A percentile compares a stretch with the other conserved stretches of the same genome.
phyloP scores from a whole-genome alignment of 306 rosid genomes.

The Dicorynia guianensis region DNA sequence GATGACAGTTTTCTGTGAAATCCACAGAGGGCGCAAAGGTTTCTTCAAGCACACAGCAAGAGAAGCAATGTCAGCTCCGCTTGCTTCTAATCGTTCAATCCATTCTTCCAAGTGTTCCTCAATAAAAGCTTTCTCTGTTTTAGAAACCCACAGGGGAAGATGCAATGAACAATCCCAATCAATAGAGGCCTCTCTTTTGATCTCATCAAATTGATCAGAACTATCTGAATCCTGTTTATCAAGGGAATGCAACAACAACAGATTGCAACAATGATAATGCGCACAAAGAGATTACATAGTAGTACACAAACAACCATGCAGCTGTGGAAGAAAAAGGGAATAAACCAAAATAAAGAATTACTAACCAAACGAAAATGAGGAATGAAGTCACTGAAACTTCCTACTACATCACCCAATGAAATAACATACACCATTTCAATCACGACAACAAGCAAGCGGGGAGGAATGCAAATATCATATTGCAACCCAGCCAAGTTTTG shows the following conservation, averaged over 20 bases:
- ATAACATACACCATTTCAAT: neutral
- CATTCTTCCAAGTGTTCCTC: constrained; percentile 80
- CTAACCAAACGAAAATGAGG: neutral
- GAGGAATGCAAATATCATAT: neutral
- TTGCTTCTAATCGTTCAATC: constrained; percentile 63
- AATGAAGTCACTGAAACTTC: neutral
- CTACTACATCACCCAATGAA: neutral
- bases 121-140: constrained; percentile 73
- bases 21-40: constrained; percentile 91
- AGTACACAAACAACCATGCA: neutral
- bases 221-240: constrained; percentile 48
- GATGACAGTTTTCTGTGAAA: constrained; percentile 84
- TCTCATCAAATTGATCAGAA: constrained; percentile 35
- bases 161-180: constrained; percentile 95
- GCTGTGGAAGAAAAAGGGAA: neutral
- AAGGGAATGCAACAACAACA: constrained; percentile 27
- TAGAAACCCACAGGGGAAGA: constrained; percentile 88
- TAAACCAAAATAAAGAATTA: neutral
- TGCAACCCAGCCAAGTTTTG: neutral
- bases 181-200: constrained; percentile 28
- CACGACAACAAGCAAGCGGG: constrained; percentile 1
- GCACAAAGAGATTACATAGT: neutral
- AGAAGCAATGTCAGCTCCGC: constrained; percentile 84
- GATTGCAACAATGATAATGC: too few relatives aligned
- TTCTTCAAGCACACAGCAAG: constrained; percentile 70